These are phyloP conservation scores for Cyanodermella asteris DNA, from an alignment of 2,329 filamentous ascomycete genomes.

Conservation along the genomic window DNA sequence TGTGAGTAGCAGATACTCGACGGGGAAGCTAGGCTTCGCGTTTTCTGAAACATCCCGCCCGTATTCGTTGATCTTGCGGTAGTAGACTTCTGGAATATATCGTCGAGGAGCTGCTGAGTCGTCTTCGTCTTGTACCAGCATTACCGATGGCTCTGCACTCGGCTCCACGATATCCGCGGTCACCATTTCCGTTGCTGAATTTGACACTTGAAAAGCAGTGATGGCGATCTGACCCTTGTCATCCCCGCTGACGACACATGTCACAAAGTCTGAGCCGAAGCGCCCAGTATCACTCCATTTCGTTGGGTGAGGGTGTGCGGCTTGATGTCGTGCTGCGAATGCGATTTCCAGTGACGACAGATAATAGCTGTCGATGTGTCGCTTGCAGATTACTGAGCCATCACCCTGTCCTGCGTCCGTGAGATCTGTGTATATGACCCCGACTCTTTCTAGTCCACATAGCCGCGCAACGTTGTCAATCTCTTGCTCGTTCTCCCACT, in stretches of 20 bases:
- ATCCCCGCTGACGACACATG: slow-evolving; percentile 50
- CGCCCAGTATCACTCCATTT: slow-evolving; percentile 93
- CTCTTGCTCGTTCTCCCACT: slow-evolving; percentile 69
- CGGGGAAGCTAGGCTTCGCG: slow-evolving; percentile 85
- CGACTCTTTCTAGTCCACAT: slow-evolving; percentile 73
- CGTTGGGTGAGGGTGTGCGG: slow-evolving; percentile 66
- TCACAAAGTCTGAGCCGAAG: slow-evolving; percentile 94
- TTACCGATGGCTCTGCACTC: slow-evolving; percentile 74
- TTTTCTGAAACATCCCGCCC: slow-evolving; percentile 92
- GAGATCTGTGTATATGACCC: slow-evolving; percentile 87
- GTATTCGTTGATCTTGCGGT: slow-evolving; percentile 86
- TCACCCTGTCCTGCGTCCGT: slow-evolving; percentile 61
- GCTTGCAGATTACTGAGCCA: slow-evolving; percentile 78
- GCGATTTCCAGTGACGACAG: slow-evolving; percentile 79
- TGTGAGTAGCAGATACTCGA: slow-evolving; percentile 89
- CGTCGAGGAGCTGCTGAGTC: slow-evolving; percentile 44
- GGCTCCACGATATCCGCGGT: slow-evolving; percentile 85
- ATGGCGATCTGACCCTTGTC: slow-evolving; percentile 40
- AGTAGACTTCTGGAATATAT: slow-evolving; percentile 96
- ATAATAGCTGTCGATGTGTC: slow-evolving; percentile 87
- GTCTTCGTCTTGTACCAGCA: slow-evolving; percentile 84
- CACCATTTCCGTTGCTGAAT: slow-evolving; percentile 92
- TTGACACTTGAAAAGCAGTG: slow-evolving; percentile 83
- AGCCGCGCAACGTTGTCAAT: slow-evolving; percentile 59
- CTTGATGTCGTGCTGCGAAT: slow-evolving; percentile 74